A percentile compares a stretch with the other conserved stretches of the same genome.
Conservation (phyloP, 75 land plant species). For the Cunninghamia lanceolata region DNA sequence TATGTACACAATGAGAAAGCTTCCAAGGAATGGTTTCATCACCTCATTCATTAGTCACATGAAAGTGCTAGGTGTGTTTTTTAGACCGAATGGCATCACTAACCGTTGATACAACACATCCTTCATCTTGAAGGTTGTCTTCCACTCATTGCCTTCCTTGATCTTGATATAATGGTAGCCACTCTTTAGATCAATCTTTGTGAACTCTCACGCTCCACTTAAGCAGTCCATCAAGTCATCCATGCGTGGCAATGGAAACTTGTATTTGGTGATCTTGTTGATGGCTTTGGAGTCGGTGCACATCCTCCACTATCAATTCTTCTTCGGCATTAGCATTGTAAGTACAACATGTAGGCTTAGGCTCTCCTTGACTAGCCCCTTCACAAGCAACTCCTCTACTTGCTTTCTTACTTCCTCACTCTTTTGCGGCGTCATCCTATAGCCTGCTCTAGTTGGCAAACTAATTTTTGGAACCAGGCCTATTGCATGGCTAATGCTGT, state of each 20-base stretch:
- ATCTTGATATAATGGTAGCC: neutral
- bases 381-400: neutral
- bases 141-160: neutral
- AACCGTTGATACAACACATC: neutral
- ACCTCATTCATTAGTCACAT: neutral
- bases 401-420: neutral
- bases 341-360: neutral
- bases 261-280: neutral
- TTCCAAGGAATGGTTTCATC: neutral
- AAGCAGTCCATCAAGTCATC: neutral
- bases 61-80: neutral
- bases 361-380: neutral
- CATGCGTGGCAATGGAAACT: neutral
- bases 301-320: neutral
- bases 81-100: neutral
- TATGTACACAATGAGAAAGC: neutral
- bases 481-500: neutral
- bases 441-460: neutral
- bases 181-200: neutral
- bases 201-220: neutral
- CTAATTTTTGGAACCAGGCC: neutral
- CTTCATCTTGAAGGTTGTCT: neutral
- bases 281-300: neutral
- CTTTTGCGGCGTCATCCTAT: neutral
- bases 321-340: neutral